Evolutionary conservation across 148 eudicot species (phyloP).

Genomic region (Nyssa sinensis): DNA sequence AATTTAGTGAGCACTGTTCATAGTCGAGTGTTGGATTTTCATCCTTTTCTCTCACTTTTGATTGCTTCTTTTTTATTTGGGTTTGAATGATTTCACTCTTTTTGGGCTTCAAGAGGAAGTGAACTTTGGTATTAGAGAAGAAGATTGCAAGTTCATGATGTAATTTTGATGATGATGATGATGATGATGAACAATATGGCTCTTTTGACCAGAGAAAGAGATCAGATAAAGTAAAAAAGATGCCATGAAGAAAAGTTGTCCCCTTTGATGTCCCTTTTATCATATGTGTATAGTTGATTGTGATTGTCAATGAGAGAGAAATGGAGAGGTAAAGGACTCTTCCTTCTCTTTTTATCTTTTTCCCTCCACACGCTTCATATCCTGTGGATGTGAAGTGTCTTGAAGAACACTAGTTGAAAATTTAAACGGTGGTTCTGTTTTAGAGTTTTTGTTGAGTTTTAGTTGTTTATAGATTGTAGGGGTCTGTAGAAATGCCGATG

Average conservation of each 20-base stretch:
- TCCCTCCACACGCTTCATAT: slow-evolving; percentile 13
- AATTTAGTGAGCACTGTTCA: slow-evolving; percentile 10
- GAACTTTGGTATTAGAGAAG: slow-evolving; percentile 9
- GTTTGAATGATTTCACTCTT: slow-evolving; percentile 21
- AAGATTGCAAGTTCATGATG: slow-evolving; percentile 19
- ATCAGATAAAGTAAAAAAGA: slow-evolving; percentile 20
- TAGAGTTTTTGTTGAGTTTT: not conserved
- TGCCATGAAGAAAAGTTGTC: slow-evolving; percentile 22
- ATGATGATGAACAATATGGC: slow-evolving; percentile 24
- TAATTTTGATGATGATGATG: slow-evolving; percentile 6
- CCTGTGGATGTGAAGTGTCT: slow-evolving; percentile 5
- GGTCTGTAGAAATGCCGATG: slow-evolving; percentile 52
- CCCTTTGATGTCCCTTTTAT: too few species aligned
- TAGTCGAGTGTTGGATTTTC: not conserved
- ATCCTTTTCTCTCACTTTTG: slow-evolving; percentile 3
- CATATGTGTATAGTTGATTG: slow-evolving; percentile 31
- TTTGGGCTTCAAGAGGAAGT: slow-evolving; percentile 16
- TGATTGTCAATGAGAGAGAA: slow-evolving; percentile 16
- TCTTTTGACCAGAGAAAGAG: slow-evolving; percentile 43
- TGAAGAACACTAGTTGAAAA: not conserved
- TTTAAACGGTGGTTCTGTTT: not conserved
- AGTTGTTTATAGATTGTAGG: not conserved
- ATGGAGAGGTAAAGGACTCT: slow-evolving; percentile 4
- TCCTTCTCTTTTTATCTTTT: not conserved
- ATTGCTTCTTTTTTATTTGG: slow-evolving; percentile 12